Evolutionary conservation across 208 protist species (phyloP).

Genomic region (Spironucleus salmonicida): DNA sequence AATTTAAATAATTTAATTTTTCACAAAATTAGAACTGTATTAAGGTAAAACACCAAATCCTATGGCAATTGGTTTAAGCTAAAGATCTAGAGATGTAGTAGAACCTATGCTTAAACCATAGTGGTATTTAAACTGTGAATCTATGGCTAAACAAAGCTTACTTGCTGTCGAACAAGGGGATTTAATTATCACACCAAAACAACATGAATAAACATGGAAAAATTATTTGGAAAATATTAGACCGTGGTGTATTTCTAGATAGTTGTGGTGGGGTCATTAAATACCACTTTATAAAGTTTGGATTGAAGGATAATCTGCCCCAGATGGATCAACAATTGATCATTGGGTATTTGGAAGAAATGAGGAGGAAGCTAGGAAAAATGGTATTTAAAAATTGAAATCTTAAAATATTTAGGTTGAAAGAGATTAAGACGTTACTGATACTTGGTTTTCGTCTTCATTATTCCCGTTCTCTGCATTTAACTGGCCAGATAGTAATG

Average conservation of each 20-base stretch:
- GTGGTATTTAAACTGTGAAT: slow-evolving; percentile 89
- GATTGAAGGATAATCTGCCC: not conserved
- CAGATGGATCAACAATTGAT: slow-evolving; percentile 16
- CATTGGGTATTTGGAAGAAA: slow-evolving; percentile 71
- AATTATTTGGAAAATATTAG: slow-evolving; percentile 55
- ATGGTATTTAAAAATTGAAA: slow-evolving; percentile 60
- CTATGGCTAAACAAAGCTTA: slow-evolving; percentile 50
- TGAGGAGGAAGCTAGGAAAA: slow-evolving; percentile 69
- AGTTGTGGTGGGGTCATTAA: slow-evolving; percentile 99
- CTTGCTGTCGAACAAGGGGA: slow-evolving; percentile 58
- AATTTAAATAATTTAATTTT: slow-evolving; percentile 59
- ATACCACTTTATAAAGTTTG: slow-evolving; percentile 90
- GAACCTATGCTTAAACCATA: slow-evolving; percentile 95
- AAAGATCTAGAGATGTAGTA: slow-evolving; percentile 86
- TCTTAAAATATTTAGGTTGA: slow-evolving; percentile 30
- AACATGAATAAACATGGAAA: slow-evolving; percentile 71
- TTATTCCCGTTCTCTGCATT: slow-evolving; percentile 93
- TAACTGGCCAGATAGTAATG: slow-evolving; percentile 53
- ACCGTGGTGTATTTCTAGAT: slow-evolving; percentile 81
- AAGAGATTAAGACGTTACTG: slow-evolving; percentile 96
- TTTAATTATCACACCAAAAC: slow-evolving; percentile 69
- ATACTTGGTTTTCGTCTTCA: slow-evolving; percentile 99
- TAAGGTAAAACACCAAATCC: slow-evolving; percentile 59
- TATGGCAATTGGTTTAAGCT: slow-evolving; percentile 81
- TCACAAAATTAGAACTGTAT: slow-evolving; percentile 69